These are phyloP conservation scores for Panaeolus papilionaceus DNA, from an alignment of 768 basidiomycete genomes.

Conservation along the genomic window DNA sequence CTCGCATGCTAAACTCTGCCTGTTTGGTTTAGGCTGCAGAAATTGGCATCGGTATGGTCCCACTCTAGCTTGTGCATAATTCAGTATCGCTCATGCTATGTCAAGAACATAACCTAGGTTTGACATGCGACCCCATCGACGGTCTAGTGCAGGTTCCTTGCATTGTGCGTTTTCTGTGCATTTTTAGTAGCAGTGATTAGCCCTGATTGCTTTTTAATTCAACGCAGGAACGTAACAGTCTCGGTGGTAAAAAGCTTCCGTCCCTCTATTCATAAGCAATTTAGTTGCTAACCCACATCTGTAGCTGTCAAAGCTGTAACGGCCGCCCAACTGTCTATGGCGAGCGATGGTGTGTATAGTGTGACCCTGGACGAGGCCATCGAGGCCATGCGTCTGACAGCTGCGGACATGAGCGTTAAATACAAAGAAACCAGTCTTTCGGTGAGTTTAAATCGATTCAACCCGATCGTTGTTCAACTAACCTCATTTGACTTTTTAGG, in stretches of 20 bases:
- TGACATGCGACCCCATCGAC: constrained; percentile 95
- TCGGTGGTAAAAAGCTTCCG: constrained; percentile 63
- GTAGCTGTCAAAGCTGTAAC: constrained; percentile 91
- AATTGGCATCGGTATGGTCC: constrained; percentile 78
- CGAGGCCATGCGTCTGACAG: constrained; percentile 92
- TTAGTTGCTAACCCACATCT: constrained; percentile 15
- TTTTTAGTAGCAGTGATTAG: constrained; percentile 1
- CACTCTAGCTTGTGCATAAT: neutral
- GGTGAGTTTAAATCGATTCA: constrained; percentile 46
- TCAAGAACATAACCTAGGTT: constrained; percentile 81
- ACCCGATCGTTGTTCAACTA: constrained; percentile 14
- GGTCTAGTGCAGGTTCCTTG: constrained; percentile 96
- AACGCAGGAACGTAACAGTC: constrained; percentile 78
- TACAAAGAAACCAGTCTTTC: constrained; percentile 97
- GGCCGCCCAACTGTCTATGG: constrained; percentile 94
- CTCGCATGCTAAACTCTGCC: constrained; percentile 15
- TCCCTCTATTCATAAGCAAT: neutral
- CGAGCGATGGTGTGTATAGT: constrained; percentile 85
- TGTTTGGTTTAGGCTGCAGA: constrained; percentile 68
- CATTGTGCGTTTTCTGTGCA: constrained; percentile 63
- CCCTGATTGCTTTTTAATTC: constrained; percentile 11
- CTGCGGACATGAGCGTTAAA: constrained; percentile 93
- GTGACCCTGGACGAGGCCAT: constrained; percentile 95
- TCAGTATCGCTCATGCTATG: constrained; percentile 15
- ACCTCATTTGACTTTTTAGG: constrained; percentile 32